Base-by-base conservation (phyloP, 1,139 yeast species). In the Cylindricascospora bacillispora region DNA sequence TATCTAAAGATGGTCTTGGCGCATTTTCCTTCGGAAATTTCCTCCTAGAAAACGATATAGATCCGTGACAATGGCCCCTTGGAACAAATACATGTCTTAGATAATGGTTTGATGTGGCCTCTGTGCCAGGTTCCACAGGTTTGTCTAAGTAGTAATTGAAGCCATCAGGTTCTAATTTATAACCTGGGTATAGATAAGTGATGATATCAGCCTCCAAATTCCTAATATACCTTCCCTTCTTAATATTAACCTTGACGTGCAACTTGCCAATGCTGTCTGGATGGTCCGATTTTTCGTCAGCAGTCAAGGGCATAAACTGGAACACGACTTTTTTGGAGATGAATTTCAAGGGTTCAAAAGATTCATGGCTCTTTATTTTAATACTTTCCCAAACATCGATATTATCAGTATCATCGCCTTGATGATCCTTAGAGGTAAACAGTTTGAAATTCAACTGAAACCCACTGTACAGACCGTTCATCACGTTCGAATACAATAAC, bases 361-460 rank as follows among this genome's bases (percentile, higher is more conserved):
- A 25, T 17, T 30, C 25, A 16, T 39, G 30, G 15, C 41, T 34
- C 7, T 39, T 44, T 15, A 47, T 24, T 29, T 49, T 47, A 21
- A 45, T 37, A 24, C 42, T 41, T 35, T 46, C 47, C 54, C 53
- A 46, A 25, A 43, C 29, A 28, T 41, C 46, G 16, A 38, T 20
- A 20, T 67, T 62, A 35, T 59, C 55, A n/a, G n/a, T n/a, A 22
- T 62, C 62, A 43, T 29, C 32, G 6, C 27, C 28, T 18, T 33
- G 36, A 25, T 30, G 30, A 18, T 22, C 29, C 19, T 28, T 31
- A 14, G 41, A 31, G 14, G 38, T 28, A 29, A 65, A 74, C 29
- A 81, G 57, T 44, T 83, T 68, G 54, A 81, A 81, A 23, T 93
- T 82, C 56, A 82, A 76, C 54, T 82, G 93, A 22, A 93, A 82